Percentiles rank a stretch among this genome's conserved stretches.
These are phyloP conservation scores for Schoenoplectus tabernaemontani DNA, from an alignment of 202 grass and related monocot species.

Conservation along the genomic window DNA sequence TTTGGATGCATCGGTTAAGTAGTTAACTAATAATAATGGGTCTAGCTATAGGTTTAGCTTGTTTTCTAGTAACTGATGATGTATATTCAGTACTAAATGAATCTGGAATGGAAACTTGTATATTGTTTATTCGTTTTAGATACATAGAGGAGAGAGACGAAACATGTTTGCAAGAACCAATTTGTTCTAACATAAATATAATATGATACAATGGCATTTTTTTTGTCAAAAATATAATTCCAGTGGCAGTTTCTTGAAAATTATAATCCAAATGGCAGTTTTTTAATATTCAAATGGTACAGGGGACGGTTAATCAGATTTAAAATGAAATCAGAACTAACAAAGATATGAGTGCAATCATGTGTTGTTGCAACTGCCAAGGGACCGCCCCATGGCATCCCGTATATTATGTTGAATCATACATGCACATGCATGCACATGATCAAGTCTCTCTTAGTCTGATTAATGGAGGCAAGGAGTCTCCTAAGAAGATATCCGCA, in stretches of 20 bases:
- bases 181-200: neutral
- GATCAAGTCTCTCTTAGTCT: conserved; percentile 19
- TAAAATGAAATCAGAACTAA: conserved; percentile 27
- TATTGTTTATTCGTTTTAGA: neutral
- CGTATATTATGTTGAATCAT: conserved; percentile 9
- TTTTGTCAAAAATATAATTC: conserved; percentile 4
- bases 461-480: neutral
- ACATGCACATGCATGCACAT: conserved; percentile 23
- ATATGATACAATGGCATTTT: too few relatives aligned
- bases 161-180: neutral
- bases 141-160: neutral
- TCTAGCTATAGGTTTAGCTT: neutral
- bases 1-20: neutral
- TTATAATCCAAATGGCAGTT: too few relatives aligned
- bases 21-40: neutral
- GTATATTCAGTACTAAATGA: neutral
- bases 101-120: neutral
- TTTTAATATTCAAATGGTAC: neutral
- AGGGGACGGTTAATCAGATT: conserved; percentile 9
- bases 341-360: conserved; percentile 29
- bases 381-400: neutral
- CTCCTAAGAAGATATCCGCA: conserved; percentile 21
- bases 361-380: conserved; percentile 29
- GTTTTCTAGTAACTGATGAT: neutral
- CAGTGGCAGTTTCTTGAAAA: too few relatives aligned